Evolutionary conservation across 495 filamentous ascomycete species (phyloP).

Genomic region (Penicillium nucicola): DNA sequence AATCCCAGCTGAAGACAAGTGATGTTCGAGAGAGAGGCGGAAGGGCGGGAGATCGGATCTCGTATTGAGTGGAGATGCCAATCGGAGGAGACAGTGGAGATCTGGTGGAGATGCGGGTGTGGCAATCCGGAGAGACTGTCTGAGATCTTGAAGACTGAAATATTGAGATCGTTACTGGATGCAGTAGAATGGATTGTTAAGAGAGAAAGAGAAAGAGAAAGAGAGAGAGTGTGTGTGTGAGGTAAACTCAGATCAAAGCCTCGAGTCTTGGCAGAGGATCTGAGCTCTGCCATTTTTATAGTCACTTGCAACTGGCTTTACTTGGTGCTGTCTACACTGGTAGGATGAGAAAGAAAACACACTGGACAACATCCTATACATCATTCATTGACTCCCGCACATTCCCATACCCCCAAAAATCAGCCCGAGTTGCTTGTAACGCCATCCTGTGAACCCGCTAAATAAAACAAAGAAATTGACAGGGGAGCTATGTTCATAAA

Average conservation of each 20-base stretch:
- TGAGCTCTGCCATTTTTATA: neutral
- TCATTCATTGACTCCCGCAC: too few relatives aligned
- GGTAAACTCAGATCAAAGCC: constrained; percentile 1
- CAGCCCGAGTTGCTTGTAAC: constrained; percentile 16
- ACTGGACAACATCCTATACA: neutral
- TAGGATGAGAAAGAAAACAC: too few relatives aligned
- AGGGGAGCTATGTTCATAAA: constrained; percentile 17
- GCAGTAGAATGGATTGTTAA: too few relatives aligned
- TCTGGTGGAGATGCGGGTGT: neutral
- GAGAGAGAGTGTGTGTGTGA: neutral
- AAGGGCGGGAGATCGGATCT: too few relatives aligned
- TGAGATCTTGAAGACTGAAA: too few relatives aligned
- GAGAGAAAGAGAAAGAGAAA: neutral
- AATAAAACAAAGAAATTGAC: constrained; percentile 19
- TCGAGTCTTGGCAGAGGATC: constrained; percentile 1
- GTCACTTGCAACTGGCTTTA: too few relatives aligned
- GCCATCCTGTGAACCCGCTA: constrained; percentile 27
- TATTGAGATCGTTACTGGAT: too few relatives aligned
- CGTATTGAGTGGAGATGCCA: neutral
- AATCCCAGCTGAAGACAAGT: too few relatives aligned
- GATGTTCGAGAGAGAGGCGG: too few relatives aligned
- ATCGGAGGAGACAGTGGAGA: constrained; percentile 22
- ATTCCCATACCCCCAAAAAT: neutral
- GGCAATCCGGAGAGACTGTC: too few relatives aligned
- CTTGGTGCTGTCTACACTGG: too few relatives aligned